A percentile compares a stretch with the other conserved stretches of the same genome.
These are phyloP conservation scores for Jatropha podagrica DNA, from an alignment of 441 rosid genomes.

Conservation along the genomic window DNA sequence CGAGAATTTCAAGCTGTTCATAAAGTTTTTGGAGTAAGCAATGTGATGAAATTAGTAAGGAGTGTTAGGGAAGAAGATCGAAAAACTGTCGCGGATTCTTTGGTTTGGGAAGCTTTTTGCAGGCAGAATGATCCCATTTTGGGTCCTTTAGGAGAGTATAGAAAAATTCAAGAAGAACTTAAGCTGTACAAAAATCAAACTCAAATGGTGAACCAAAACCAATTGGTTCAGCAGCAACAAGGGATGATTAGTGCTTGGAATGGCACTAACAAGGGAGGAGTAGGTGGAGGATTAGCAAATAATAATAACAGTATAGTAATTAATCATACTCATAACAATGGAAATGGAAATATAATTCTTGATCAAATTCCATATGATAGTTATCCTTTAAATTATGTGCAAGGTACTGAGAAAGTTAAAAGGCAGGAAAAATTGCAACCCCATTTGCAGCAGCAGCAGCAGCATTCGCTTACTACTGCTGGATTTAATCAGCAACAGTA, in stretches of 20 bases:
- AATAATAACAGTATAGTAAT: conserved; percentile 2
- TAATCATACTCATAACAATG: conserved; percentile 10
- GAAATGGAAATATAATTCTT: conserved; percentile 21
- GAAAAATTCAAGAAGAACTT: conserved; percentile 57
- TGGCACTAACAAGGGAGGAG: neutral
- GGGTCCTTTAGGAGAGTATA: conserved; percentile 60
- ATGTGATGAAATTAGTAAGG: conserved; percentile 66
- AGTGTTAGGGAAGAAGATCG: conserved; percentile 49
- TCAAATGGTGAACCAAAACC: conserved; percentile 21
- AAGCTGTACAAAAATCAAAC: conserved; percentile 35
- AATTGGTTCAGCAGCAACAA: conserved; percentile 18
- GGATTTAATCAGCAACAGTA: conserved; percentile 23
- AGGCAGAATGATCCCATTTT: conserved; percentile 48
- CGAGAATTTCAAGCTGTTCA: conserved; percentile 80
- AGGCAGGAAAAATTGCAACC: conserved; percentile 8
- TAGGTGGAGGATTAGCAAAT: conserved; percentile 14
- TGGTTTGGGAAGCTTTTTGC: conserved; percentile 72
- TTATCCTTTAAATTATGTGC: neutral
- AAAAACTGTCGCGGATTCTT: conserved; percentile 59
- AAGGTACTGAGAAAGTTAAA: conserved; percentile 3
- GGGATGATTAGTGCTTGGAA: conserved; percentile 19
- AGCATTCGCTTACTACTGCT: neutral
- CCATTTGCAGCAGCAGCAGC: conserved; percentile 1
- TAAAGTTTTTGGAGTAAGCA: conserved; percentile 82
- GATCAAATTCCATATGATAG: conserved; percentile 22